Conservation (phyloP, 1,284 basidiomycete species). For the Pseudozyma tsukubaensis region DNA sequence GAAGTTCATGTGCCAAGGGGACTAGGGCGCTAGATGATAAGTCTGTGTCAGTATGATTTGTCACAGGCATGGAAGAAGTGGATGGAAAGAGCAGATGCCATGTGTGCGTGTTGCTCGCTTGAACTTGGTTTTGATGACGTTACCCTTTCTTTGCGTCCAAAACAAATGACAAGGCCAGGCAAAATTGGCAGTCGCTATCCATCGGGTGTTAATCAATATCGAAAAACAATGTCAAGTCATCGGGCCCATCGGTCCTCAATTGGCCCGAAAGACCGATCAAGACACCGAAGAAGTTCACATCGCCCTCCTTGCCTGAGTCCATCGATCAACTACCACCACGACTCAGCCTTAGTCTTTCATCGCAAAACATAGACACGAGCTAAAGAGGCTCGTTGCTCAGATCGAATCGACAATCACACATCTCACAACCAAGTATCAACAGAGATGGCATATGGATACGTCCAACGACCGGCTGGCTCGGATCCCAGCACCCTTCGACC, state of each 20-base stretch:
- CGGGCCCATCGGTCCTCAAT: not conserved
- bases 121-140: conserved; percentile 5
- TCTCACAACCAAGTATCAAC: not conserved
- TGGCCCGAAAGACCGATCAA: conserved; percentile 17
- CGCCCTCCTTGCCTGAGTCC: not conserved
- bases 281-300: conserved; percentile 20
- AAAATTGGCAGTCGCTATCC: not conserved
- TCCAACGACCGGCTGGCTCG: conserved; percentile 47
- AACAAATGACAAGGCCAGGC: not conserved
- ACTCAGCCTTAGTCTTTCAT: not conserved
- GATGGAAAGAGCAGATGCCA: not conserved
- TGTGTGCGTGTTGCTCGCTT: not conserved
- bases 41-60: too few species aligned
- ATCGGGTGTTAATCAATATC: not conserved
- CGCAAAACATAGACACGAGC: not conserved
- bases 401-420: too few species aligned
- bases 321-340: not conserved
- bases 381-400: too few species aligned
- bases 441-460: conserved; percentile 57
- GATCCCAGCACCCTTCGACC: conserved; percentile 37
- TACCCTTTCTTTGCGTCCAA: not conserved
- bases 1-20: too few species aligned
- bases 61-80: not conserved
- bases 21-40: too few species aligned
- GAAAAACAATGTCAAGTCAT: not conserved